phyloP scores from a whole-genome alignment of 169 alveolate genomes.

The Plasmodium yoelii region DNA sequence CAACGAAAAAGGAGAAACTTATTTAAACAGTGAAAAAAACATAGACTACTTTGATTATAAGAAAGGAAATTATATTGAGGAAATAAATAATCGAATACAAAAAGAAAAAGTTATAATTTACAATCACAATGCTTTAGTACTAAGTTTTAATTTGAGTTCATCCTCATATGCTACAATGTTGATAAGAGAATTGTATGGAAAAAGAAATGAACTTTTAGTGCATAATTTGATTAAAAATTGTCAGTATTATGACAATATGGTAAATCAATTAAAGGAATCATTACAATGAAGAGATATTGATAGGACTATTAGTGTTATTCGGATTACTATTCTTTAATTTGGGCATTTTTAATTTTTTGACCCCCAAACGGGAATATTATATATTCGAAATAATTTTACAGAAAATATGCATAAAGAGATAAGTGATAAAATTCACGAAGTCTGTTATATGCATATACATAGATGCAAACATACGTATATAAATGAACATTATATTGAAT shows the following conservation, averaged over 20 bases:
- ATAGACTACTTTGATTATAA: neutral
- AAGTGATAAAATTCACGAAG: no score
- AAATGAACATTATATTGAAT: conserved; percentile 1
- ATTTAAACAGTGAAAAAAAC: neutral
- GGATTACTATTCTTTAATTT: no score
- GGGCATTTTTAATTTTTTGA: no score
- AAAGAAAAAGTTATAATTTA: neutral
- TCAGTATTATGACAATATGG: conserved; percentile 26
- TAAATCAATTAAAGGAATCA: neutral
- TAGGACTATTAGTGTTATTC: no score
- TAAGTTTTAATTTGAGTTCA: conserved; percentile 61
- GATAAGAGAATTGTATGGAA: conserved; percentile 71
- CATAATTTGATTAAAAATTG: conserved; percentile 51
- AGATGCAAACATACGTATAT: neutral
- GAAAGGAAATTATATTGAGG: neutral
- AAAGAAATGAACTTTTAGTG: conserved; percentile 62
- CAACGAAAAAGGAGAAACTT: neutral
- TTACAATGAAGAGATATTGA: neutral
- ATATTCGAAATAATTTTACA: no score
- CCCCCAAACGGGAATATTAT: no score
- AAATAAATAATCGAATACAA: neutral
- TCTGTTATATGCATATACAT: neutral
- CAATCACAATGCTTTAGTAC: conserved; percentile 41
- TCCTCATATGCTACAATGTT: conserved; percentile 77
- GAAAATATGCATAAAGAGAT: no score